Evolutionary conservation across 495 filamentous ascomycete species (phyloP).

Genomic region (Hypoxylon subgilvum): DNA sequence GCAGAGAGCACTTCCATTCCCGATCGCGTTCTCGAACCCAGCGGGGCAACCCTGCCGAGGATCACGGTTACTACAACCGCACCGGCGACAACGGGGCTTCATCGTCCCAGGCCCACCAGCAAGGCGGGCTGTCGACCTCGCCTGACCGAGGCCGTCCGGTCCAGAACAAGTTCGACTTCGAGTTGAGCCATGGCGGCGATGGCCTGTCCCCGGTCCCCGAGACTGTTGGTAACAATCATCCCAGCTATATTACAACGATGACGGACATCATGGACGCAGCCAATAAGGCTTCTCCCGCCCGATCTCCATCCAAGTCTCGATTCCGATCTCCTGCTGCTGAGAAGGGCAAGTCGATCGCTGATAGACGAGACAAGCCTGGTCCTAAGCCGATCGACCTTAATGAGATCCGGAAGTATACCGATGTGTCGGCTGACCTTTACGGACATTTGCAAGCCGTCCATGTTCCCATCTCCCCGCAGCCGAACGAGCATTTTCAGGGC

Average conservation of each 20-base stretch:
- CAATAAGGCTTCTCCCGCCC: background rate
- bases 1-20: background rate
- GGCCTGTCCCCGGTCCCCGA: conserved; percentile 15
- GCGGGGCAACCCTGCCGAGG: background rate
- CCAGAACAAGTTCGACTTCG: conserved; percentile 19
- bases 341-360: conserved; percentile 1
- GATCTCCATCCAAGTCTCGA: conserved; percentile 17
- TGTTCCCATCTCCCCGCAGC: background rate
- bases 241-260: conserved; percentile 30
- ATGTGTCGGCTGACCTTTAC: background rate
- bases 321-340: conserved; percentile 14
- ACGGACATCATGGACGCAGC: conserved; percentile 24
- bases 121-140: background rate
- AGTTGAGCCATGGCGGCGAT: conserved; percentile 11
- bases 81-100: background rate
- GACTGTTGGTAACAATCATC: background rate
- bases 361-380: conserved; percentile 7
- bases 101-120: background rate
- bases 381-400: conserved; percentile 21
- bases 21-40: conserved; percentile 4
- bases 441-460: conserved; percentile 12
- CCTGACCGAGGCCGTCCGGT: conserved; percentile 22
- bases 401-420: background rate
- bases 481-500: background rate
- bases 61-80: background rate